Evolutionary conservation across 2,329 filamentous ascomycete genomes (phyloP), one percentile per base, ranked within the genome.

Genomic region (Trichoderma oligosporum): DNA sequence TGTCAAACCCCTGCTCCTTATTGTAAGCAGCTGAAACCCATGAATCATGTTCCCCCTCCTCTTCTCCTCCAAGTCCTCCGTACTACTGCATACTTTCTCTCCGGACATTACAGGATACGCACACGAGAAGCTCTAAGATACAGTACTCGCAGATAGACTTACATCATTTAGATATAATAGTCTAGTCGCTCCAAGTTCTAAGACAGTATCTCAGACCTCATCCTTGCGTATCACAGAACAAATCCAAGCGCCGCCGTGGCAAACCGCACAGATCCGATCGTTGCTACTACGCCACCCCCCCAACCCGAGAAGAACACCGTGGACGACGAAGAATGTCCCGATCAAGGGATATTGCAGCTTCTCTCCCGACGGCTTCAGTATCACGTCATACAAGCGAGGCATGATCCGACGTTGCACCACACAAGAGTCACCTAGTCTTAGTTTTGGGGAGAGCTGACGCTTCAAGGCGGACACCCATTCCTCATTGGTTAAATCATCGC

Each of bases 191-290:
- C n/a, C 39, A 6, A 4, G n/a, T 8, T 29, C n/a, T 27, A n/a
- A 45, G 9, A 38, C 31, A 44, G 0, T 27, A 4, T 44, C 51
- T 45, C 39, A 24, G 7, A 8, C n/a, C 7, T n/a, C 2, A 8
- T 45, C 51, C 41, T 27, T 46, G 16, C 56, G 56, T 16, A 65
- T 66, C 7, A 71, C 68, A 0, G 71, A 72, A 31, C 69, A 72
- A 7, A 73, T 64, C 65, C 69, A 71, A 16, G 66, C 62, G 2
- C 70, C 70, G 2, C 71, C 71, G 9, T 60, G 63, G n/a, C 63
- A 65, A 3, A 72, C 60, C 2, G 71, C 70, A 41, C 68, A 66
- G 20, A 73, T 65, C 1, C 69, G 67, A 16, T 65, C 66, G 6
- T 58, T 60, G 18, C 68, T 66, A 3, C 66, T 65, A 1, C 71